A percentile compares a stretch with the other conserved stretches of the same genome.
phyloP scores from a whole-genome alignment of 1,139 yeast species.

The Debaryomyces coudertii region DNA sequence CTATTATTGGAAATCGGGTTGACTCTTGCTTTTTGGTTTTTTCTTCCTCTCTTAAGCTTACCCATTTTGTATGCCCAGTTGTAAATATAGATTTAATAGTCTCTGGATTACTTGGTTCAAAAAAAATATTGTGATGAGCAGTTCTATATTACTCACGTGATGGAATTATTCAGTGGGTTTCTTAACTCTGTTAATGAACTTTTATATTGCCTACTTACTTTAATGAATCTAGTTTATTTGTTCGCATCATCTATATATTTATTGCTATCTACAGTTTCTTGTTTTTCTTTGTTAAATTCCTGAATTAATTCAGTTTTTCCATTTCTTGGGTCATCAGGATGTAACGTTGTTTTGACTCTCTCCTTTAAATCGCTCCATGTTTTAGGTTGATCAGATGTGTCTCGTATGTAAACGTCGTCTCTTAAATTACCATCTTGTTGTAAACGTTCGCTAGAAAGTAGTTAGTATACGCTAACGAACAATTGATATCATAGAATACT shows the following conservation, averaged over 20 bases:
- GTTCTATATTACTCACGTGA: slow-evolving; percentile 1
- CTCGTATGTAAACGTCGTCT: slow-evolving; percentile 56
- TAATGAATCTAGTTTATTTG: background rate
- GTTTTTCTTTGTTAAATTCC: slow-evolving; percentile 3
- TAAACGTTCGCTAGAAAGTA: slow-evolving; percentile 57
- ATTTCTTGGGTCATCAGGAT: slow-evolving; percentile 36
- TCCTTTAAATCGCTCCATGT: slow-evolving; percentile 44
- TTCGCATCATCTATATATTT: background rate
- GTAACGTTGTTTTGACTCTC: slow-evolving; percentile 26
- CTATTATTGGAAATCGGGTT: slow-evolving; percentile 47
- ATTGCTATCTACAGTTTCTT: slow-evolving; percentile 3
- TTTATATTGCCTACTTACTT: background rate
- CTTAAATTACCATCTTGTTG: slow-evolving; percentile 69
- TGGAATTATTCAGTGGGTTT: background rate
- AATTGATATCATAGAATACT: slow-evolving; percentile 27
- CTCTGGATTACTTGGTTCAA: background rate
- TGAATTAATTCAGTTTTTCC: slow-evolving; percentile 51
- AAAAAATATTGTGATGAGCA: slow-evolving; percentile 10
- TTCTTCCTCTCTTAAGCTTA: slow-evolving; percentile 71
- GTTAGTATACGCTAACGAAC: slow-evolving; percentile 14
- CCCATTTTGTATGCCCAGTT: slow-evolving; percentile 51
- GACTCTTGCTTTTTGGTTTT: slow-evolving; percentile 55
- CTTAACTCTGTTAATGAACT: background rate
- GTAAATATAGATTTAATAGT: background rate
- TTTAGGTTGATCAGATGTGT: slow-evolving; percentile 39